A percentile compares a stretch with the other conserved stretches of the same genome.
phyloP scores from a whole-genome alignment of 2,329 filamentous ascomycete genomes.

The Fusarium sp. region DNA sequence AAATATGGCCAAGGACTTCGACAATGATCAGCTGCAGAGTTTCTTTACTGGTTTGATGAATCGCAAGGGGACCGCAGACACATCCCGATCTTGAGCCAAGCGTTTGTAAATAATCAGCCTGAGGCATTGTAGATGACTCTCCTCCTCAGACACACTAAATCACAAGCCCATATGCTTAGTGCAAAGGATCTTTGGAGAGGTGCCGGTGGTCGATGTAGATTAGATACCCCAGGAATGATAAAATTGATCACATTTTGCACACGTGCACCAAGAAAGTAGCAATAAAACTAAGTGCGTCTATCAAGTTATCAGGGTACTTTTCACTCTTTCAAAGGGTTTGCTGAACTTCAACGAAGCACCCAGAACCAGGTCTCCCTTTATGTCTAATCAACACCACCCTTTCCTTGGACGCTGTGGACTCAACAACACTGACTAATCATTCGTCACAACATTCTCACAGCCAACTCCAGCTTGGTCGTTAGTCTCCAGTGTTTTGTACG shows the following conservation, averaged over 20 bases:
- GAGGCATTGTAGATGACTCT: slow-evolving; percentile 4
- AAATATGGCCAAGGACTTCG: slow-evolving; percentile 59
- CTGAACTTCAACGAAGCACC: not conserved
- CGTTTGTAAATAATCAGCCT: slow-evolving; percentile 1
- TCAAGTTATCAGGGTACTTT: not conserved
- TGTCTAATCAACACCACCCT: not conserved
- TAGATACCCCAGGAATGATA: slow-evolving; percentile 58
- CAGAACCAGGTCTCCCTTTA: not conserved
- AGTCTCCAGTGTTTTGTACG: slow-evolving; percentile 46
- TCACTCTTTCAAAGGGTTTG: not conserved
- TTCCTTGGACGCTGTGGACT: slow-evolving; percentile 22
- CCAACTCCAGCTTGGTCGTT: slow-evolving; percentile 22
- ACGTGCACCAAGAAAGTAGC: not conserved
- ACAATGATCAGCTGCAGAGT: slow-evolving; percentile 70
- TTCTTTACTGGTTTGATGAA: slow-evolving; percentile 74
- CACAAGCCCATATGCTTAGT: slow-evolving; percentile 18
- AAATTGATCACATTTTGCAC: slow-evolving; percentile 34
- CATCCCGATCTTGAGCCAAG: slow-evolving; percentile 30
- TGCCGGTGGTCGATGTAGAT: slow-evolving; percentile 52
- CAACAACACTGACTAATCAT: not conserved
- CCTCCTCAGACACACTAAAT: slow-evolving; percentile 13
- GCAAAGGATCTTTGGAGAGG: slow-evolving; percentile 32
- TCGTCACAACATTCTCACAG: not conserved
- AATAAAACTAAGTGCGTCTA: not conserved
- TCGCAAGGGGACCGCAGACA: slow-evolving; percentile 55